Evolutionary conservation across 257 asterid genomes (phyloP), one percentile per base, ranked within the genome.

Genomic region (Perilla frutescens): DNA sequence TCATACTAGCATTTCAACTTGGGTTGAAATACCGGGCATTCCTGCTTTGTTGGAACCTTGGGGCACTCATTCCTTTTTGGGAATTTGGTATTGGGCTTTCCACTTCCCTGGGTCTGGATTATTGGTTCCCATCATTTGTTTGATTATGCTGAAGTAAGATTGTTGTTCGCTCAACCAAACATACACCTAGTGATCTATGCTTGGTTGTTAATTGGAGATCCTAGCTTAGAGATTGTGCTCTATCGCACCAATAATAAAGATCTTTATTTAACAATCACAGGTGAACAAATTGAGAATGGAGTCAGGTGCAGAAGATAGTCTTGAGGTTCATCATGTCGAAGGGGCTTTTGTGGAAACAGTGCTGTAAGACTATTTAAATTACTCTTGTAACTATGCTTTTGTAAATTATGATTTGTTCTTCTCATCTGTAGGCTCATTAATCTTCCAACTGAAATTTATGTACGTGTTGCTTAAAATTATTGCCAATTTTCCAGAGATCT

Each of bases 331-430:
- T 88, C 97, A 92, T 45, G 92, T 95, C 3, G 97, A 95, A 82
- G 97, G 89, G 71, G 99, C 99, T 81, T 95, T 95, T 83, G 95
- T 95, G 81, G 99, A 95, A 76, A 90, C 97, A 53, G 44, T 92
- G 51, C 77, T 90, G 98, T 94, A 83, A 86, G 99, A 71, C 79
- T 63, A 37, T 10, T 47, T 20, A 20, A 44, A 55, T 72, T 56
- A 63, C 41, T 63, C 8, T 60, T 13, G 11, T 37, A 50, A 45
- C 39, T 37, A 37, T 15, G 55, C 34, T 26, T n/a, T 41, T 31
- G 59, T 77, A 20, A 7, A 50, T 39, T 78, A 2, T 37, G 53
- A 50, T 59, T 59, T 77, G 13, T 76, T 68, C 45, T 41, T 62
- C 44, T 48, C 67, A 69, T 76, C 63, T 57, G 63, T n/a, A 31